Evolutionary conservation across 371 early-diverging fungal species (phyloP).

Genomic region (Mycotypha africana): DNA sequence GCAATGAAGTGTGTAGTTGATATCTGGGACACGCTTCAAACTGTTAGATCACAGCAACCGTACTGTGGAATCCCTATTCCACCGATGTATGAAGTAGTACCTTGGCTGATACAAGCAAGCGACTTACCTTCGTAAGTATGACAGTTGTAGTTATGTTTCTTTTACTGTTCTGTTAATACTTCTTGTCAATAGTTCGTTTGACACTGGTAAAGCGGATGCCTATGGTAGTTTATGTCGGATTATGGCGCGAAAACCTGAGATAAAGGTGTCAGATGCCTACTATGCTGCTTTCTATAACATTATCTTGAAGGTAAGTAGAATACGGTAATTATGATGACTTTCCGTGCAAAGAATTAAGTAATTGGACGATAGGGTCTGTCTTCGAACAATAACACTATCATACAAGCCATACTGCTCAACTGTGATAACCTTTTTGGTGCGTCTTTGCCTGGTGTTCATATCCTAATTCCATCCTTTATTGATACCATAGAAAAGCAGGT

Average conservation of each 20-base stretch:
- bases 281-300: constrained; percentile 66
- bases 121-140: constrained; percentile 47
- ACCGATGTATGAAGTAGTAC: constrained; percentile 56
- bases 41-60: constrained; percentile 51
- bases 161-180: not conserved
- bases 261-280: constrained; percentile 46
- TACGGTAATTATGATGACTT: too few relatives aligned
- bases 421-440: constrained; percentile 58
- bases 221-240: constrained; percentile 70
- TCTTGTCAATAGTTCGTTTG: constrained; percentile 33
- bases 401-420: constrained; percentile 61
- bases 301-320: too few relatives aligned
- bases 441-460: constrained; percentile 60
- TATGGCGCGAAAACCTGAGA: constrained; percentile 68
- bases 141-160: not conserved
- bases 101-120: constrained; percentile 66
- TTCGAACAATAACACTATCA: constrained; percentile 45
- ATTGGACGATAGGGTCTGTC: too few relatives aligned
- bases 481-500: constrained; percentile 55
- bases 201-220: constrained; percentile 54
- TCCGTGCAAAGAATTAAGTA: too few relatives aligned
- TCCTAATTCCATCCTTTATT: constrained; percentile 64
- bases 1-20: constrained; percentile 65
- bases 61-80: constrained; percentile 50
- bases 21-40: constrained; percentile 61